These are phyloP conservation scores for Fusarium staphyleae DNA, from an alignment of 2,329 filamentous ascomycete species.

Conservation along the genomic window DNA sequence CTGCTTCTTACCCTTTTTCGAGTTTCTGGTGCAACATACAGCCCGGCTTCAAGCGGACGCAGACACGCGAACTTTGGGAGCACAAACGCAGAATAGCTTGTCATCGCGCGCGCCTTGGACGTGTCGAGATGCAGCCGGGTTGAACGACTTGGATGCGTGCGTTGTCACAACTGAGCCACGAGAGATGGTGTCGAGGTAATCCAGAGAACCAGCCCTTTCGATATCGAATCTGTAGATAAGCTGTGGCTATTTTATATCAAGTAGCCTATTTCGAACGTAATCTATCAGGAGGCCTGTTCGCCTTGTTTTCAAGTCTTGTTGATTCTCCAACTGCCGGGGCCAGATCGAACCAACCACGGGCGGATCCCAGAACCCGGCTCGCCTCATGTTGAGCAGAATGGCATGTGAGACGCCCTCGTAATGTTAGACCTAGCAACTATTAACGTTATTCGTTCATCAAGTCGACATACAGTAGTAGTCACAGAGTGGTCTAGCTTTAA, in stretches of 20 bases:
- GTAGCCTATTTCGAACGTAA: slow-evolving; percentile 13
- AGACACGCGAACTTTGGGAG: slow-evolving; percentile 9
- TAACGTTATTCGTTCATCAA: too few species aligned
- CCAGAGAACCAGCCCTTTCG: neutral
- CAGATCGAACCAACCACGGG: slow-evolving; percentile 15
- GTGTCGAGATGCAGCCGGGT: slow-evolving; percentile 25
- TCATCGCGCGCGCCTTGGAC: neutral
- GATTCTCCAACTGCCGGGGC: slow-evolving; percentile 15
- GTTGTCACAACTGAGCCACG: slow-evolving; percentile 19
- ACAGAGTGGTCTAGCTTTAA: too few species aligned
- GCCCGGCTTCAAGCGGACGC: slow-evolving; percentile 4
- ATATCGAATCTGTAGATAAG: too few species aligned
- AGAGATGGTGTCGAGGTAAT: slow-evolving; percentile 25
- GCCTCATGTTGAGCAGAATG: slow-evolving; percentile 15
- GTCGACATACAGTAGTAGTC: too few species aligned
- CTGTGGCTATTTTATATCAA: slow-evolving; percentile 21
- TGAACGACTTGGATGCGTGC: slow-evolving; percentile 31
- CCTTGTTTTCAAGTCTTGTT: slow-evolving; percentile 15
- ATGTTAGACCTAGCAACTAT: too few species aligned
- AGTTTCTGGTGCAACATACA: slow-evolving; percentile 4
- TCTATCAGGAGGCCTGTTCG: slow-evolving; percentile 7
- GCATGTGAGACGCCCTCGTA: neutral
- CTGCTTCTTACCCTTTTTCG: neutral
- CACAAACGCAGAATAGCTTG: slow-evolving; percentile 6
- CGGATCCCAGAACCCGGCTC: slow-evolving; percentile 13